Base-by-base conservation (phyloP, 2,329 filamentous ascomycete species). In the Exophiala xenobiotica region DNA sequence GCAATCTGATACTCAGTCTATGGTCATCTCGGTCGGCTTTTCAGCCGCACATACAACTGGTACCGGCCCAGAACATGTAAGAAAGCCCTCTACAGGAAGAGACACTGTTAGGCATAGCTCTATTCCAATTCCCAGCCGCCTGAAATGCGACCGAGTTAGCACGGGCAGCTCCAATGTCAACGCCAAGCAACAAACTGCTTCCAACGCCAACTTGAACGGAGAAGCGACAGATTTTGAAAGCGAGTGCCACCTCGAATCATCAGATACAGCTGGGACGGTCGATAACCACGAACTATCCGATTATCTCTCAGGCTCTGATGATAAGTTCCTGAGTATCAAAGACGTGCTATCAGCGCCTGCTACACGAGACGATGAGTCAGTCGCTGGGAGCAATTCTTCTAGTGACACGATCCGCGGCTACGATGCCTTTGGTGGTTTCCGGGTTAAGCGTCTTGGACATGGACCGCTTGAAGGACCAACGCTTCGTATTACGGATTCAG, bases 401-500 rank as follows among this genome's bases (percentile, higher is more conserved):
- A 35, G 19, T 4, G 29, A 20, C 18, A 39, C 53, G 24, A 26
- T 52, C 14, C 44, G 46, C 26, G 56, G 53, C 38, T 56, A 54
- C 26, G 56, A 59, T 43, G 26, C 43, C 11, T 42, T 49, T 19
- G 56, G 56, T 14, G 56, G 53, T 7, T 61, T 50, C 31, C 53
- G 54, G 2, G 27, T 61, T 27, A 54, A 51, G 18, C 50, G 42
- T 18, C 35, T 61, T 12, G 33, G 50, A 6, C 43, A 38, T 26
- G 35, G 38, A 6, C 23, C 40, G 14, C 44, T 43, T 6, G 42
- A 50, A 14, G 54, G 57, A 18, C 59, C 57, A 14, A 58, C 47
- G n/a, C 48, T 61, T 14, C 51, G 57, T 20, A 58, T 61, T 37
- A 51, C 46, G 3, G 59, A 61, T 31, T 57, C 54, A 29, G 59